phyloP scores from a whole-genome alignment of 345 rosid species.

The Eucalyptus urophylla region DNA sequence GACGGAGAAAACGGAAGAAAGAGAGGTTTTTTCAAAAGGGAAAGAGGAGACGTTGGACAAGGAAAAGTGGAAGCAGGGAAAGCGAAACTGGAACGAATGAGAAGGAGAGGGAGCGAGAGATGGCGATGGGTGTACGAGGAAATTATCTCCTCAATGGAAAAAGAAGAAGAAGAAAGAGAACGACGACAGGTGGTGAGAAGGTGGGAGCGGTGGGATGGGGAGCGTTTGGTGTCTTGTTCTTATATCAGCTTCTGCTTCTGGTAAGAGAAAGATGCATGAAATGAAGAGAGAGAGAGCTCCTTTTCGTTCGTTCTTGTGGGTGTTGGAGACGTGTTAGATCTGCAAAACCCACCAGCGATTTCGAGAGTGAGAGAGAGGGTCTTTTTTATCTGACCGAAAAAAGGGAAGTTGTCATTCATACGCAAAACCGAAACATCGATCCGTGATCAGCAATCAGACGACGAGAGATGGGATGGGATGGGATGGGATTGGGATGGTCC shows the following conservation, averaged over 20 bases:
- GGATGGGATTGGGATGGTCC: not conserved
- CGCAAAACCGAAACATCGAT: not conserved
- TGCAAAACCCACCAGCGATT: not conserved
- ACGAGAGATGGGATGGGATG: not conserved
- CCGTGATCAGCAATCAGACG: not conserved
- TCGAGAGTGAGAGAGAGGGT: not conserved
- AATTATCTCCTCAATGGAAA: not conserved
- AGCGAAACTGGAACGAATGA: not conserved
- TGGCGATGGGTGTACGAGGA: not conserved
- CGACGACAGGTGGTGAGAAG: not conserved
- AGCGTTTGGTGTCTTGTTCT: not conserved
- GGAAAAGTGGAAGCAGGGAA: not conserved
- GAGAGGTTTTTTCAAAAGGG: not conserved
- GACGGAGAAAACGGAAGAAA: not conserved
- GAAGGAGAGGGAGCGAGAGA: not conserved
- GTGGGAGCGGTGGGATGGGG: not conserved
- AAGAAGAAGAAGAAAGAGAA: not conserved
- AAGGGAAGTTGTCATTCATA: not conserved
- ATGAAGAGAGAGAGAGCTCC: not conserved
- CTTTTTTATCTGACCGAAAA: not conserved
- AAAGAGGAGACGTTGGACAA: not conserved
- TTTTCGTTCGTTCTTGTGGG: not conserved
- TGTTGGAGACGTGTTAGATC: not conserved
- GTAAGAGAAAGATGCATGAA: not conserved
- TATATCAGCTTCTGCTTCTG: not conserved